Conservation (phyloP, 768 basidiomycete genomes). For the Agaricus blazei region DNA sequence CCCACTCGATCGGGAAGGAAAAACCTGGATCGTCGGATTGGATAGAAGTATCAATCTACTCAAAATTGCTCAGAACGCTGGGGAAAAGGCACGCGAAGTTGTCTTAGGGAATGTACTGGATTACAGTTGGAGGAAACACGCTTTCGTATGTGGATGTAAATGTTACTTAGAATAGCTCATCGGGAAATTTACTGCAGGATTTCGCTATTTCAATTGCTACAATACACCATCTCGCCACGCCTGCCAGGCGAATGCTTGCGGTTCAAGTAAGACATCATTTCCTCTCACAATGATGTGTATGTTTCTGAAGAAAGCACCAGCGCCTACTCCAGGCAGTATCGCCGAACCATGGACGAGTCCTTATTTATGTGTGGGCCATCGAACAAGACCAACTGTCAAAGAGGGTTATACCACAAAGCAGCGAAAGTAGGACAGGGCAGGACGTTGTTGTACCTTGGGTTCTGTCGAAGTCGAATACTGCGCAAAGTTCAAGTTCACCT, state of each 20-base stretch:
- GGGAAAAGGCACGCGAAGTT: conserved; percentile 59
- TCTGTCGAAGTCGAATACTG: conserved; percentile 31
- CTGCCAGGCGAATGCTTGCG: conserved; percentile 62
- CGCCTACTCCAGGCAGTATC: conserved; percentile 62
- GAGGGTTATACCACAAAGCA: conserved; percentile 46
- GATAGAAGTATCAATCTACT: conserved; percentile 81
- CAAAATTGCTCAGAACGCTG: conserved; percentile 65
- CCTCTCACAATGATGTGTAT: background rate
- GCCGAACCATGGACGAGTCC: conserved; percentile 63
- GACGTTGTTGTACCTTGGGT: conserved; percentile 95
- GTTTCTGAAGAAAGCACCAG: conserved; percentile 27
- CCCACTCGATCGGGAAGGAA: conserved; percentile 58
- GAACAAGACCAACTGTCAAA: conserved; percentile 89
- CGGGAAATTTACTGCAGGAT: conserved; percentile 48
- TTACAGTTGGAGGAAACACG: conserved; percentile 66
- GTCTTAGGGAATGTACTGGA: conserved; percentile 77
- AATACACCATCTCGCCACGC: conserved; percentile 90
- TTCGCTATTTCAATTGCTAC: conserved; percentile 97
- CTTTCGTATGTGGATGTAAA: conserved; percentile 53
- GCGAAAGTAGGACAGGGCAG: conserved; percentile 36
- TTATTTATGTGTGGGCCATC: conserved; percentile 96
- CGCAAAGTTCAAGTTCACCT: conserved; percentile 2
- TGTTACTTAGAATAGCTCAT: background rate
- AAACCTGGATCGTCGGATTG: conserved; percentile 73
- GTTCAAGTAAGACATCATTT: conserved; percentile 53